Evolutionary conservation across 1,139 yeast genomes (phyloP).

Genomic region (Scheffersomyces quercinus): DNA sequence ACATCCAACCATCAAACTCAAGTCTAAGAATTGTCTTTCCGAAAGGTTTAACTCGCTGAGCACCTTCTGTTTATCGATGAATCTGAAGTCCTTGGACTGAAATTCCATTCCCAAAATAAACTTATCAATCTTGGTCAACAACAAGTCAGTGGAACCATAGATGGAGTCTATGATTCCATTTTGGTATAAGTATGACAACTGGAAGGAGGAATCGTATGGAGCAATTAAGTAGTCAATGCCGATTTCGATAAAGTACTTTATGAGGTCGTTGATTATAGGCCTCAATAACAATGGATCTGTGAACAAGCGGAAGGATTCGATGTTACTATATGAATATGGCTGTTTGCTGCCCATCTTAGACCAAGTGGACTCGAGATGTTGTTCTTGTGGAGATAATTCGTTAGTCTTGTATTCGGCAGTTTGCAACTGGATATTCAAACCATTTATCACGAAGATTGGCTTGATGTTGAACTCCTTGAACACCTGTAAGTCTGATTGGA

Average conservation of each 20-base stretch:
- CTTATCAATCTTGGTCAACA: conserved; percentile 65
- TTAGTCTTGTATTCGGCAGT: conserved; percentile 30
- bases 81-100: conserved; percentile 63
- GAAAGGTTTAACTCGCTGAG: conserved; percentile 60
- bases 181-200: conserved; percentile 68
- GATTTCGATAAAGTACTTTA: conserved; percentile 56
- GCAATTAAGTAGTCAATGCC: conserved; percentile 71
- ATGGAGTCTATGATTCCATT: conserved; percentile 66
- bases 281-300: conserved; percentile 49
- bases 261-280: conserved; percentile 55
- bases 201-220: conserved; percentile 83
- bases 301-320: conserved; percentile 46
- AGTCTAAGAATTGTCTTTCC: conserved; percentile 70
- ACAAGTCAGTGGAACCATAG: conserved; percentile 80
- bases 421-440: conserved; percentile 45
- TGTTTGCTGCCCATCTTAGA: conserved; percentile 32
- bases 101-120: conserved; percentile 75
- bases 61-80: conserved; percentile 59
- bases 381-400: conserved; percentile 47
- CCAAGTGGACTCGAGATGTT: conserved; percentile 50
- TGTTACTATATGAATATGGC: conserved; percentile 27
- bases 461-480: conserved; percentile 64
- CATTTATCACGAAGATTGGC: conserved; percentile 76
- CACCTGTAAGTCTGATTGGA: conserved; percentile 63
- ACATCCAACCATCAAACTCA: conserved; percentile 77